Percentiles rank a stretch among this genome's conserved stretches.
These are phyloP conservation scores for Myxozyma sirexii DNA, from an alignment of 805 yeast genomes.

Conservation along the genomic window DNA sequence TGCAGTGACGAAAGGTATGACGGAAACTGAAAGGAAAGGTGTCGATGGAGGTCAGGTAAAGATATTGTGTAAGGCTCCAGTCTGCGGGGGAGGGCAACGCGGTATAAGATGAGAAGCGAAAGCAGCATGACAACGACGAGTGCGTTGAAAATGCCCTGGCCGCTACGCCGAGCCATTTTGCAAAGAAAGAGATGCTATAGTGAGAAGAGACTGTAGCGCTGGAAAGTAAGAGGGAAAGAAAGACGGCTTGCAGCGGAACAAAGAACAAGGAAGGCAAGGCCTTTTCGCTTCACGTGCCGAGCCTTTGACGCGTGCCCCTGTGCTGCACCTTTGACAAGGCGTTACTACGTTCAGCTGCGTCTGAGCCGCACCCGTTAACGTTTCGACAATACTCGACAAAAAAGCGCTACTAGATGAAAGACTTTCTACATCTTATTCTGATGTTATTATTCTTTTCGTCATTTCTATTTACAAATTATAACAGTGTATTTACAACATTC, in stretches of 20 bases:
- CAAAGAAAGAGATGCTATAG: neutral
- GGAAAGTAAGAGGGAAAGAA: too few species aligned
- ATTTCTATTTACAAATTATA: neutral
- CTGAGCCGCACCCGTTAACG: neutral
- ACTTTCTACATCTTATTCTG: too few species aligned
- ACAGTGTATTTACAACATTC: neutral
- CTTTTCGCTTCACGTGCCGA: neutral
- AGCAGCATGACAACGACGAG: conserved; percentile 10
- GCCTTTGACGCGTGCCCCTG: neutral
- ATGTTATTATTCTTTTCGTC: too few species aligned
- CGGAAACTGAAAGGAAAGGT: conserved; percentile 15
- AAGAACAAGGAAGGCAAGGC: neutral
- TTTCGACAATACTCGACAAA: neutral
- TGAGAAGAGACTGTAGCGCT: neutral
- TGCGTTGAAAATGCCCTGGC: conserved; percentile 7
- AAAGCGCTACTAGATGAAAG: neutral
- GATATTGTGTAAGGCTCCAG: conserved; percentile 8
- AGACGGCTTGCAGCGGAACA: too few species aligned
- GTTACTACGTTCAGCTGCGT: neutral
- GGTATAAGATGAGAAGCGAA: conserved; percentile 8
- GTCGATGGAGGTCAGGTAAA: conserved; percentile 18
- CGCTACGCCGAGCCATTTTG: neutral
- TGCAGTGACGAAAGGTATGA: neutral
- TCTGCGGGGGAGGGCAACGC: conserved; percentile 15
- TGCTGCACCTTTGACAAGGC: too few species aligned